Evolutionary conservation across 176 grass and related monocot genomes (phyloP).

Genomic region (Aegilops tauschii): DNA sequence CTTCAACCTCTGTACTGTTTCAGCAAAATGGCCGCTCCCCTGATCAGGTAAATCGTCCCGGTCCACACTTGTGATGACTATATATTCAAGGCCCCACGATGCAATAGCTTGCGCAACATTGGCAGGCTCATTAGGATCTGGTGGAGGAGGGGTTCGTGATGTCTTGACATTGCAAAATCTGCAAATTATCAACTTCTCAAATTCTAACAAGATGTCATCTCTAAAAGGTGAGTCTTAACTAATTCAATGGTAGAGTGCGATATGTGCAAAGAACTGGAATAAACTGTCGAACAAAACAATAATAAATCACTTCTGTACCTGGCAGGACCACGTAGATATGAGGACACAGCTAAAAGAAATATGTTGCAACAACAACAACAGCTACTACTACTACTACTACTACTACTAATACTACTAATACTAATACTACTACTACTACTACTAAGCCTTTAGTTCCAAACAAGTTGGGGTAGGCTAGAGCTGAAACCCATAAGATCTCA

Average conservation of each 20-base stretch:
- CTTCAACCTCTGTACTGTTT: constrained; percentile 87
- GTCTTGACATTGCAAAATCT: constrained; percentile 99
- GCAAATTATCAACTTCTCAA: constrained; percentile 17
- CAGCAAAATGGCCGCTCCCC: constrained; percentile 87
- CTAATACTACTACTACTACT: no score
- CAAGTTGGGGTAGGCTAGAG: no score
- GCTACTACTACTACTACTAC: no score
- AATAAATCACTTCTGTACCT: background rate
- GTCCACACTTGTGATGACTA: constrained; percentile 96
- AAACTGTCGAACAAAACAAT: background rate
- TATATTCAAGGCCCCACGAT: constrained; percentile 94
- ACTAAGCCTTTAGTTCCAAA: no score
- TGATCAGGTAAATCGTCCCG: constrained; percentile 92
- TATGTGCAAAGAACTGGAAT: background rate
- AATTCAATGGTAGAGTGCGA: background rate
- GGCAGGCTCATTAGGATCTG: constrained; percentile 80
- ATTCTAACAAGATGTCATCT: background rate
- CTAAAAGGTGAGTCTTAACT: constrained; percentile 3
- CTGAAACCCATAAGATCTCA: no score
- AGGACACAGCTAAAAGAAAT: background rate
- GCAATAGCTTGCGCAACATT: constrained; percentile 98
- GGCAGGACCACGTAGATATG: background rate
- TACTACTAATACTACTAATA: no score
- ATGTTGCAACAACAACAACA: no score
- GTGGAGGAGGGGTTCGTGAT: constrained; percentile 84